These are phyloP conservation scores for Monosporascus sp. DNA, from an alignment of 2,329 filamentous ascomycete species.

Conservation along the genomic window DNA sequence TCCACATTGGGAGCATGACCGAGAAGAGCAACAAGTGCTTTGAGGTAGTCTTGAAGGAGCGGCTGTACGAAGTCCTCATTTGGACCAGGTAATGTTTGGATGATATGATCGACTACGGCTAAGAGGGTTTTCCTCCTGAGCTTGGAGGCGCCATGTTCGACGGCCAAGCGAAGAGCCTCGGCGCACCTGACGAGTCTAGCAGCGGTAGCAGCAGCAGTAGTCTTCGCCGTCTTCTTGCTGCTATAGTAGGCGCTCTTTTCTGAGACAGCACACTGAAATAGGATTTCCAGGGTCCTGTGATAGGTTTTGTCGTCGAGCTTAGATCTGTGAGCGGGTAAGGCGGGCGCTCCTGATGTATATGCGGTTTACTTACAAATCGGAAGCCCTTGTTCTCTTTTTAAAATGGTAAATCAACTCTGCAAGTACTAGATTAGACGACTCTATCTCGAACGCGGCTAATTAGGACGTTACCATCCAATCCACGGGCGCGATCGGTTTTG, in stretches of 20 bases:
- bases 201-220: conserved; percentile 35
- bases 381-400: conserved; percentile 19
- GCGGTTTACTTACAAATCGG: conserved; percentile 17
- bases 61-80: conserved; percentile 62
- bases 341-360: not conserved
- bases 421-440: conserved; percentile 1
- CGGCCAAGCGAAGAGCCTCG: conserved; percentile 63
- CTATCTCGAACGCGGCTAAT: not conserved
- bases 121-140: conserved; percentile 74
- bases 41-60: conserved; percentile 72
- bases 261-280: conserved; percentile 63
- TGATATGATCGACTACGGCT: conserved; percentile 75
- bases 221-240: conserved; percentile 40
- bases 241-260: conserved; percentile 64
- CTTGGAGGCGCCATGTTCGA: conserved; percentile 62
- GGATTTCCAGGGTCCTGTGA: conserved; percentile 71
- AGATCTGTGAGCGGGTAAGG: conserved; percentile 10
- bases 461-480: conserved; percentile 19
- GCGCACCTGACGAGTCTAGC: conserved; percentile 63
- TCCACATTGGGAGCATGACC: conserved; percentile 73
- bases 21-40: conserved; percentile 65
- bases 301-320: conserved; percentile 69
- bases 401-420: conserved; percentile 25
- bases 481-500: conserved; percentile 16
- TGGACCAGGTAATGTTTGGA: conserved; percentile 60